phyloP scores from a whole-genome alignment of 495 filamentous ascomycete species.

The Penicillium riverlandense region DNA sequence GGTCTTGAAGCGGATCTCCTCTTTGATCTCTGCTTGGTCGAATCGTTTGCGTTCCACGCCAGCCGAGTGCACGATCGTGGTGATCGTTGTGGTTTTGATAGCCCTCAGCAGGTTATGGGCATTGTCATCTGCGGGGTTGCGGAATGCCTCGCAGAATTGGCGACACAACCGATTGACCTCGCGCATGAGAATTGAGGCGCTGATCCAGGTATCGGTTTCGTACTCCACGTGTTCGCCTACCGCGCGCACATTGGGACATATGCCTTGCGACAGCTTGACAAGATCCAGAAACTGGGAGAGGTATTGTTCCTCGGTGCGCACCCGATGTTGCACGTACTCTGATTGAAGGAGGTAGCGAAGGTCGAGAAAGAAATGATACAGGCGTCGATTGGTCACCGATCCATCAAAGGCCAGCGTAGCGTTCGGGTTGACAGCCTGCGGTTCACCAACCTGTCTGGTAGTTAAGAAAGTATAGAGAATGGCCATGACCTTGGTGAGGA shows the following conservation, averaged over 20 bases:
- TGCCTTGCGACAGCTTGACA: conserved; percentile 90
- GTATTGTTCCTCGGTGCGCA: conserved; percentile 78
- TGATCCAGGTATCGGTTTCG: conserved; percentile 97
- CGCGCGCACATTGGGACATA: conserved; percentile 87
- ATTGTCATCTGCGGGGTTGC: conserved; percentile 51
- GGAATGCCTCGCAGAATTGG: conserved; percentile 82
- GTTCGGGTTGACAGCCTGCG: conserved; percentile 73
- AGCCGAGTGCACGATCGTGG: conserved; percentile 74
- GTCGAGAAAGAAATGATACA: conserved; percentile 96
- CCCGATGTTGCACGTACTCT: conserved; percentile 73
- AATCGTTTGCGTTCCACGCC: conserved; percentile 87
- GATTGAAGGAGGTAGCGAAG: conserved; percentile 83
- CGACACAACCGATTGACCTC: conserved; percentile 90
- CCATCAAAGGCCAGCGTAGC: conserved; percentile 90
- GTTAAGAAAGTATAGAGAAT: conserved; percentile 97
- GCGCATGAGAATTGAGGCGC: conserved; percentile 83
- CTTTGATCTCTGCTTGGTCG: conserved; percentile 79
- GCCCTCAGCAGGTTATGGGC: conserved; percentile 58
- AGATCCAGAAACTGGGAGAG: conserved; percentile 91
- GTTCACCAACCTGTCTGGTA: conserved; percentile 88
- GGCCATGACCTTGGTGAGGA: conserved; percentile 87
- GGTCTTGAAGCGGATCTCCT: conserved; percentile 70
- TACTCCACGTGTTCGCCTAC: conserved; percentile 96
- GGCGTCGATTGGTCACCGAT: conserved; percentile 84
- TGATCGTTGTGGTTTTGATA: conserved; percentile 68